Conservation (phyloP, 2,329 filamentous ascomycete species). For the Pyrenochaeta sp. region DNA sequence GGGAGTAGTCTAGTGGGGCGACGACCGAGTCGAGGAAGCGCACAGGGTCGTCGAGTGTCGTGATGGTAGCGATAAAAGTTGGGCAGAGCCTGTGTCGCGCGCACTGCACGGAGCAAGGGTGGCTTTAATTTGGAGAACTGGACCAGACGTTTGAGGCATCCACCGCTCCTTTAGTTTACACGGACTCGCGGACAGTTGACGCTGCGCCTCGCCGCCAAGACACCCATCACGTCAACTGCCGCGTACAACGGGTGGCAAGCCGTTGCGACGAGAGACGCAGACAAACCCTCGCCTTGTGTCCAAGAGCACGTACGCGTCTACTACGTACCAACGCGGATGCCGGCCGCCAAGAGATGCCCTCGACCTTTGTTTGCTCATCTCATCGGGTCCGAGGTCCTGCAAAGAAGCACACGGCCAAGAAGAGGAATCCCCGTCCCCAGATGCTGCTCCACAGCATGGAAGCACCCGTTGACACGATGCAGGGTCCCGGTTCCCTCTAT, state of each 20-base stretch:
- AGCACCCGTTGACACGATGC: conserved; percentile 15
- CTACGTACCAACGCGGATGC: conserved; percentile 4
- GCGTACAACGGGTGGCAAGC: conserved; percentile 26
- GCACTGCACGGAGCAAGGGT: conserved; percentile 4
- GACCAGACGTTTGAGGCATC: conserved; percentile 14
- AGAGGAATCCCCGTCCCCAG: neutral
- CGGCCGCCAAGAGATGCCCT: conserved; percentile 4
- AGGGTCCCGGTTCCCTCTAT: too few species aligned
- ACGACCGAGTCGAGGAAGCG: too few species aligned
- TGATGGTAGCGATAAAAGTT: too few species aligned
- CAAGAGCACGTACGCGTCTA: conserved; percentile 14
- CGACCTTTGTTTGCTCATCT: neutral
- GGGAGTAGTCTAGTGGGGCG: conserved; percentile 7
- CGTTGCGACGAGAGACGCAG: too few species aligned
- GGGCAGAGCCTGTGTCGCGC: conserved; percentile 3
- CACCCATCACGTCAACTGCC: conserved; percentile 30
- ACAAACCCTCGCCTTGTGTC: too few species aligned
- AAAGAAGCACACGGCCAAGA: too few species aligned
- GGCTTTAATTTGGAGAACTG: conserved; percentile 13
- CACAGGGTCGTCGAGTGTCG: too few species aligned
- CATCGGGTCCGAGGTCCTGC: too few species aligned
- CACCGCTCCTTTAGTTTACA: conserved; percentile 1
- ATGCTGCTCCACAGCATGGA: neutral
- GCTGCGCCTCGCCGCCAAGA: conserved; percentile 34
- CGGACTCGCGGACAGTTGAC: conserved; percentile 7